These are phyloP conservation scores for Candida silvatica DNA, from an alignment of 805 yeast species.

Conservation along the genomic window DNA sequence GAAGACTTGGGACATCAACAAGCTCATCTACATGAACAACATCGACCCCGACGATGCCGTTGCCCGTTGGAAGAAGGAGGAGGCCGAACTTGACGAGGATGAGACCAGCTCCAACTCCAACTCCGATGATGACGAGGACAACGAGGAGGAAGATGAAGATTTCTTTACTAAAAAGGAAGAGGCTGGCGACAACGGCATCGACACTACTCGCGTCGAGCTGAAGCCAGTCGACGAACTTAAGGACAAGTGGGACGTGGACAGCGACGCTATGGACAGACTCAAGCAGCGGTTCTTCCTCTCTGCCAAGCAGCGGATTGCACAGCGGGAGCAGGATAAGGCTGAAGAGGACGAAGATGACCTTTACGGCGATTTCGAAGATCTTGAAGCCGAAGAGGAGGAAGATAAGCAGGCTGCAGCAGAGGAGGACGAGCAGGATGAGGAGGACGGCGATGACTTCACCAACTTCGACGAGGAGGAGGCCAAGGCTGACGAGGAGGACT, in stretches of 20 bases:
- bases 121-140: conserved; percentile 27
- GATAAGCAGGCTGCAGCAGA: conserved; percentile 22
- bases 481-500: conserved; percentile 29
- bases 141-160: conserved; percentile 41
- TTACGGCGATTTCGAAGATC: conserved; percentile 31
- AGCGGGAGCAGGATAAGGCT: too few species aligned
- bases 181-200: conserved; percentile 26
- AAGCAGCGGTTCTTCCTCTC: conserved; percentile 45
- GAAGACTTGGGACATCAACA: conserved; percentile 71
- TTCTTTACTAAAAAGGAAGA: conserved; percentile 41
- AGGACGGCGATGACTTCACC: conserved; percentile 8
- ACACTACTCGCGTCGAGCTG: conserved; percentile 22
- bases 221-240: conserved; percentile 31
- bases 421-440: conserved; percentile 18
- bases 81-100: conserved; percentile 31
- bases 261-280: conserved; percentile 31
- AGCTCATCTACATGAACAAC: conserved; percentile 71
- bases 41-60: conserved; percentile 67
- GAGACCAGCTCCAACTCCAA: background rate
- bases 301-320: conserved; percentile 33
- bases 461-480: conserved; percentile 27
- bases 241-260: conserved; percentile 30
- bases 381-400: conserved; percentile 22
- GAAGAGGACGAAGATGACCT: conserved; percentile 21
- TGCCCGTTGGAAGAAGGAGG: conserved; percentile 59